Evolutionary conservation across 2,329 filamentous ascomycete species (phyloP).

Genomic region (Nemania sp.): DNA sequence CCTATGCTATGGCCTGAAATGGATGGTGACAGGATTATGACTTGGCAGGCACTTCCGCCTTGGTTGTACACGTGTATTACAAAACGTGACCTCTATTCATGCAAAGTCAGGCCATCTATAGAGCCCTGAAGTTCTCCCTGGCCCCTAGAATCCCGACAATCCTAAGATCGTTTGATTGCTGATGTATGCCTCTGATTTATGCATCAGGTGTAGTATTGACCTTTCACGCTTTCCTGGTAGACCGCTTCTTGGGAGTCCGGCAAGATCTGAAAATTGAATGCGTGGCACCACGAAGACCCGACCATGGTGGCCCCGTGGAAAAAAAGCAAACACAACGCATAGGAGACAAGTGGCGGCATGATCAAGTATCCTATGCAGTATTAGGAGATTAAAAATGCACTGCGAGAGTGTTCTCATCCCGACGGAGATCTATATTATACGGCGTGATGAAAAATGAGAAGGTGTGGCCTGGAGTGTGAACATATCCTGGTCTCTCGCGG

Average conservation of each 20-base stretch:
- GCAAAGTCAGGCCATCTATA: too few relatives aligned
- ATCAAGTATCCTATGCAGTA: too few relatives aligned
- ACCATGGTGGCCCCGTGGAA: not conserved
- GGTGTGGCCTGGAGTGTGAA: not conserved
- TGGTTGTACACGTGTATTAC: too few relatives aligned
- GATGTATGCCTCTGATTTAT: not conserved
- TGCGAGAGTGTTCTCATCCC: too few relatives aligned
- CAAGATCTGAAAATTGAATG: conserved; percentile 13
- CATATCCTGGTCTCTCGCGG: not conserved
- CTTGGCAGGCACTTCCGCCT: too few relatives aligned
- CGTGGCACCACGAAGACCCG: not conserved
- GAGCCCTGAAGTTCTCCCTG: not conserved
- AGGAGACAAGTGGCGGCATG: not conserved
- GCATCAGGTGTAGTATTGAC: not conserved
- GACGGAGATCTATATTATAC: not conserved
- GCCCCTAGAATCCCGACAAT: not conserved
- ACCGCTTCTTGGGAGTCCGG: not conserved
- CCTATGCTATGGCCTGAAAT: not conserved
- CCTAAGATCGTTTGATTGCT: conserved; percentile 5
- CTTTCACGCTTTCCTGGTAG: conserved; percentile 4
- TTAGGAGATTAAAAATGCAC: too few relatives aligned
- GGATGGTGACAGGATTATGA: not conserved
- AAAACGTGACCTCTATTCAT: too few relatives aligned
- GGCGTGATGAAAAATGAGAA: not conserved
- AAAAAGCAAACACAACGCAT: not conserved